These are phyloP conservation scores for Oryza glumipatula DNA, from an alignment of 176 grass and related monocot genomes.

Conservation along the genomic window DNA sequence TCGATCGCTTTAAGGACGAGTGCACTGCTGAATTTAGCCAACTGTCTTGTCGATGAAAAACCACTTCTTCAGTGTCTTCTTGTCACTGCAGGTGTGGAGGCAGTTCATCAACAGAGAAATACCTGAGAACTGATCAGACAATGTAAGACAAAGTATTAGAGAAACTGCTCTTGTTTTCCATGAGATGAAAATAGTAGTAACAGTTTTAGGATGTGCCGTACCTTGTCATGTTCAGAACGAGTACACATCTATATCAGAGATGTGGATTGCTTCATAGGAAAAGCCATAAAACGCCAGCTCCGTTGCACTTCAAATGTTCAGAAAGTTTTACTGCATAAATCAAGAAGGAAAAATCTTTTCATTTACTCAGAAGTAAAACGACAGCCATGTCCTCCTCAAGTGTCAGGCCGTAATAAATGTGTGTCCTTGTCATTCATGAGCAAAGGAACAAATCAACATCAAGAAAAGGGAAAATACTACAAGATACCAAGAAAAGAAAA, in stretches of 20 bases:
- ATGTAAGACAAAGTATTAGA: slow-evolving; percentile 7
- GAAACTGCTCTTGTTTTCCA: not conserved
- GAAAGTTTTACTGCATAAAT: slow-evolving; percentile 27
- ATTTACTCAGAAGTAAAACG: slow-evolving; percentile 22
- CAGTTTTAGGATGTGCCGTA: not conserved
- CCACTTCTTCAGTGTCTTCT: slow-evolving; percentile 92
- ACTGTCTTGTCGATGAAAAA: slow-evolving; percentile 95
- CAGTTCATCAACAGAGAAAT: slow-evolving; percentile 64
- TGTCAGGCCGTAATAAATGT: slow-evolving; percentile 28
- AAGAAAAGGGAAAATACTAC: not conserved
- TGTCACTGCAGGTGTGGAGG: slow-evolving; percentile 69
- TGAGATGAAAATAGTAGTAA: not conserved
- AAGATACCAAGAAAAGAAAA: not conserved
- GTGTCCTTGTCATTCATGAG: not conserved
- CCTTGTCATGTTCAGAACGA: slow-evolving; percentile 55
- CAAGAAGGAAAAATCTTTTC: not conserved
- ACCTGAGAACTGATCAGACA: slow-evolving; percentile 60
- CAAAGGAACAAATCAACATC: slow-evolving; percentile 9
- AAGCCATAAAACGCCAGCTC: slow-evolving; percentile 41
- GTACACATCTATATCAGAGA: slow-evolving; percentile 48
- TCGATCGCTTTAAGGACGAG: slow-evolving; percentile 20
- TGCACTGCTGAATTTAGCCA: slow-evolving; percentile 47
- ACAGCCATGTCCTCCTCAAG: slow-evolving; percentile 10
- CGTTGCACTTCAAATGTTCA: slow-evolving; percentile 17
- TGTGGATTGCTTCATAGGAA: slow-evolving; percentile 29